Evolutionary conservation across 2,329 filamentous ascomycete species (phyloP), one percentile per base, ranked within the genome.

Genomic region (Pestalotiopsis fici): DNA sequence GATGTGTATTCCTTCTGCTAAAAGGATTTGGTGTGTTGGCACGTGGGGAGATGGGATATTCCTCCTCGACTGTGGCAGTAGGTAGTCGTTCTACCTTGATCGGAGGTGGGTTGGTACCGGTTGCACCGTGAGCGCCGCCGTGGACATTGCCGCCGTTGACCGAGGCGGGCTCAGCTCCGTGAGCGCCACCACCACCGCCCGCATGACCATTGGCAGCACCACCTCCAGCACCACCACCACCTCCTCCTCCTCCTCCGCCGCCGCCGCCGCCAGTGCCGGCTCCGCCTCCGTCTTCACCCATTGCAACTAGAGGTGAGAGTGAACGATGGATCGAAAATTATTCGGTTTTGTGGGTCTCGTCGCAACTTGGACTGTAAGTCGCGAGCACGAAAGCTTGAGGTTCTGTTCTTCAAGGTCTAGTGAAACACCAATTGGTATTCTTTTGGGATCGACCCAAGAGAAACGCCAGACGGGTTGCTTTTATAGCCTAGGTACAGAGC

Each of bases 1-100:
- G 68, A 57, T 69, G 72, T 1, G 76, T 77, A 64, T 75, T 74
- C 67, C 71, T 75, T 23, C 76, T 68, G 60, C 76, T 77, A 67
- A 77, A 78, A 5, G 76, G 76, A 55, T 78, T 78, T 18, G 75
- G 75, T 15, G 76, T 75, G 15, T 68, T 37, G 0, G 69, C 72
- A 15, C 66, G 68, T 9, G 73, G 71, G 2, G 71, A 72, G 5
- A 67, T 60, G 7, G 75, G 70, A 39, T 71, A 73, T 18, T 65
- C 60, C 15, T 66, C 64, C 7, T 66, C 23, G 21, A 35, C 55
- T 12, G 27, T 43, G 5, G 31, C 12, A 3, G 50, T 59, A 28
- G 50, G n/a, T 13, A 54, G 15, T 4, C 27, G 21, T 23, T 65
- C 54, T 11, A 31, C 37, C 54, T 43, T 65, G 63, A 59, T 57